Evolutionary conservation across 495 filamentous ascomycete genomes (phyloP), one percentile per base, ranked within the genome.

Genomic region (Penicillium argentinense): DNA sequence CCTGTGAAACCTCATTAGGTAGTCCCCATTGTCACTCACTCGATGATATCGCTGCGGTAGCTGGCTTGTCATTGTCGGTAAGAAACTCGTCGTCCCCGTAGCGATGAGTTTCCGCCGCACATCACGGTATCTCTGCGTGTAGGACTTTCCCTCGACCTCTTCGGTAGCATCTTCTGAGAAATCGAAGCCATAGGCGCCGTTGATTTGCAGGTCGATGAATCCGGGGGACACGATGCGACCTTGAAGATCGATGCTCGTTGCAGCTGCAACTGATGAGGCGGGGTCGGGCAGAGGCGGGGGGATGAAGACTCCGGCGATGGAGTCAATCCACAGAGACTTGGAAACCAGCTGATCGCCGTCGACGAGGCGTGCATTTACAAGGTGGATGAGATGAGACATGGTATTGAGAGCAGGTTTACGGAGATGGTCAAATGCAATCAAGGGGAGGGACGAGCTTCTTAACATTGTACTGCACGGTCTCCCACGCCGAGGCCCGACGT

Each of bases 151-250:
- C 48, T 78, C 75, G 5, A 77, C 69, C 9, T 80, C 71, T 5
- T 4, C 18, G 12, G 44, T 9, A 9, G 4, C 21, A 21, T 41
- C 49, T 13, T 83, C 62, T 2, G 84, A 86, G 59, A 88, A 88
- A 68, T 88, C 84, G 64, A 88, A 84, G 18, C 86, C 85, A 53
- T 82, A 83, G 17, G 80, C 83, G 27, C 86, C 86, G 55, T 89
- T 89, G 23, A 87, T 76, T 57, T 89, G 86, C 40, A 84, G 78
- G 51, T 88, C 85, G 51, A 88, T 82, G 53, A 88, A 75, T 19
- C 85, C 86, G 0, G 85, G 83, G 5, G 82, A 74, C 17, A 90
- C 45, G 49, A 88, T 85, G 49, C 79, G 78, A 38, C 81, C 79
- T 18, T 75, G 66, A n/a, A 87, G 76, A 56, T 89, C 73, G 48